Conservation (phyloP, 2,329 filamentous ascomycete genomes). For the Diaporthe amygdali region DNA sequence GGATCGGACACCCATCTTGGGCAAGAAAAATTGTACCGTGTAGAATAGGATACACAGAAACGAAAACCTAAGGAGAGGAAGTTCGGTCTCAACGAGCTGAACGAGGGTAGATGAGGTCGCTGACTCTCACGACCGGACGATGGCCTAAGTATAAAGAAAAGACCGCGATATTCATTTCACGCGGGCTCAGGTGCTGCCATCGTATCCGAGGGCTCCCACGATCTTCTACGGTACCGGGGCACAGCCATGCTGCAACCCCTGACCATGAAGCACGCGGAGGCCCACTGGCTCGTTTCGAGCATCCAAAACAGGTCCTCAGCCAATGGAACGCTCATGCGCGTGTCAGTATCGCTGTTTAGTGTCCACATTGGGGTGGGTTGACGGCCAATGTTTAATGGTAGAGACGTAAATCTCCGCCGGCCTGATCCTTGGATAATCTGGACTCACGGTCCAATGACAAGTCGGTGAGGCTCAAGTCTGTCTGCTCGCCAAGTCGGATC, state of each 20-base stretch:
- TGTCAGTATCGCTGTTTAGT: constrained; percentile 9
- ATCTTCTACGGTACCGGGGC: neutral
- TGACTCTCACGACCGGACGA: neutral
- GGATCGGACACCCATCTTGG: constrained; percentile 24
- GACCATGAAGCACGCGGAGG: constrained; percentile 6
- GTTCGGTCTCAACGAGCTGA: neutral
- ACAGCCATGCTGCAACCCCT: constrained; percentile 9
- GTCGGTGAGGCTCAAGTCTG: neutral
- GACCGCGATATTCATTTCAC: neutral
- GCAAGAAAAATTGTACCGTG: neutral
- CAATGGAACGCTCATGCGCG: neutral
- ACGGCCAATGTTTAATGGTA: neutral
- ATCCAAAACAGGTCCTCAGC: neutral
- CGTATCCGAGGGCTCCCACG: neutral
- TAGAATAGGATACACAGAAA: neutral
- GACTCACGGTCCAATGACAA: neutral
- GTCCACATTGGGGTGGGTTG: neutral
- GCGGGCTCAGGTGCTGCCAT: neutral
- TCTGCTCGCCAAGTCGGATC: neutral
- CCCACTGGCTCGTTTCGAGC: constrained; percentile 10
- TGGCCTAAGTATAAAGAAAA: neutral
- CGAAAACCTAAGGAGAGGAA: neutral
- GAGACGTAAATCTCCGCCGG: constrained; percentile 5
- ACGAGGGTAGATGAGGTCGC: neutral
- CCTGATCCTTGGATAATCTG: constrained; percentile 10